Base-by-base conservation (phyloP, 78 protist genomes). In the Dictyostelium purpureum region DNA sequence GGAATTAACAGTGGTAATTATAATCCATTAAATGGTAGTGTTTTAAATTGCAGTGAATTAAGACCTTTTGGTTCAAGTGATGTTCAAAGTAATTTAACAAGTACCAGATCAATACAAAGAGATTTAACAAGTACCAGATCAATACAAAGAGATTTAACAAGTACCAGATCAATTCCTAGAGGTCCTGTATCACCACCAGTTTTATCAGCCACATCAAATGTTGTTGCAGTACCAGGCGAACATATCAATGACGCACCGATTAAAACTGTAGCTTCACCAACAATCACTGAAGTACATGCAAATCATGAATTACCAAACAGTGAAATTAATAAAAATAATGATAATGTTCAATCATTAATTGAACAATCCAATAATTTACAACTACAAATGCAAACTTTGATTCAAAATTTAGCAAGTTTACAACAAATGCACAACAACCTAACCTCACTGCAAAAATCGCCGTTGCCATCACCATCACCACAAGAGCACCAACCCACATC, bases 341-440 rank as follows among this genome's bases (percentile, higher is more conserved):
- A 57, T 57, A 59, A 59, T 57, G 21, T 57, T 57, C 66, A 57
- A 57, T 57, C 71, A 63, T 63, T 63, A 63, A 63, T 63, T 21
- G 71, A 63, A 28, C 71, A 63, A 63, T 63, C 71, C 4, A 31
- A 26, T 31, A 26, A 63, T 33, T 21, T 63, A 12, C 71, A 63
- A 63, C 26, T 63, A 33, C 71, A 63, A 35, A 40, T 40, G 71
- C 42, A 63, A 16, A 31, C 16, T 12, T 63, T 63, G 18, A 63
- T 63, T 38, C 37, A 63, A 31, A 63, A 63, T 18, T 33, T 63
- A 42, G n/a, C 26, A 40, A 16, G 10, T 4, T 19, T 69, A 26
- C 76, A 42, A 35, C 47, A 69, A 35, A 10, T 65, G 6, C 18
- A 69, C 76, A 40, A 69, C 76, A 69, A 69, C 45, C 19, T n/a